phyloP scores from a whole-genome alignment of 768 basidiomycete genomes.

The Boletellus emodensis region DNA sequence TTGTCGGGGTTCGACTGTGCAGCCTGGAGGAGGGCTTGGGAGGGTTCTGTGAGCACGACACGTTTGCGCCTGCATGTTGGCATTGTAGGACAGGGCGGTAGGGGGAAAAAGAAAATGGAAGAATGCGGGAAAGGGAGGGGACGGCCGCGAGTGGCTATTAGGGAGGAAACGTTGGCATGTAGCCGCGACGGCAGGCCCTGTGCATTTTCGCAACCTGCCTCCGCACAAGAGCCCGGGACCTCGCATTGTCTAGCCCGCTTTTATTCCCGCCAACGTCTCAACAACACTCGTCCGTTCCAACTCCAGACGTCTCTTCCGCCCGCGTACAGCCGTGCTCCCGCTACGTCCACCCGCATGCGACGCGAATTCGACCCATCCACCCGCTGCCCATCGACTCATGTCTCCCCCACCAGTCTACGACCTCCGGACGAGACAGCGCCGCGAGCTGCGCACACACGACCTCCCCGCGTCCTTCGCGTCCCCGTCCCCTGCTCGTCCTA shows the following conservation, averaged over 20 bases:
- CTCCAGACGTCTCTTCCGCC: background rate
- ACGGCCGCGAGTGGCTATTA: slow-evolving; percentile 51
- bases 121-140: slow-evolving; percentile 59
- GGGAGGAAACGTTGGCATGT: slow-evolving; percentile 50
- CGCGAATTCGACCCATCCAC: slow-evolving; percentile 6
- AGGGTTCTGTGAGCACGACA: slow-evolving; percentile 83
- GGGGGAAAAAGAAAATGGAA: slow-evolving; percentile 43
- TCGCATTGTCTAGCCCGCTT: slow-evolving; percentile 10
- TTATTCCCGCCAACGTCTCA: slow-evolving; percentile 3
- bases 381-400: background rate
- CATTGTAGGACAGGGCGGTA: slow-evolving; percentile 49
- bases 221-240: slow-evolving; percentile 23
- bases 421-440: background rate
- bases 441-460: background rate
- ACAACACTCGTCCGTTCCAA: slow-evolving; percentile 6
- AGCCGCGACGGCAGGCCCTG: slow-evolving; percentile 31
- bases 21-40: slow-evolving; percentile 62
- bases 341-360: slow-evolving; percentile 8
- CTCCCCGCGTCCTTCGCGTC: slow-evolving; percentile 3
- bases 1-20: slow-evolving; percentile 59
- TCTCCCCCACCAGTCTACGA: slow-evolving; percentile 2
- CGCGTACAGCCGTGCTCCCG: background rate
- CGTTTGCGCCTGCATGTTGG: slow-evolving; percentile 87
- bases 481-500: slow-evolving; percentile 3
- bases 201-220: slow-evolving; percentile 27